Evolutionary conservation across 1,284 basidiomycete species (phyloP).

Genomic region (Stygiomarasmius scandens): DNA sequence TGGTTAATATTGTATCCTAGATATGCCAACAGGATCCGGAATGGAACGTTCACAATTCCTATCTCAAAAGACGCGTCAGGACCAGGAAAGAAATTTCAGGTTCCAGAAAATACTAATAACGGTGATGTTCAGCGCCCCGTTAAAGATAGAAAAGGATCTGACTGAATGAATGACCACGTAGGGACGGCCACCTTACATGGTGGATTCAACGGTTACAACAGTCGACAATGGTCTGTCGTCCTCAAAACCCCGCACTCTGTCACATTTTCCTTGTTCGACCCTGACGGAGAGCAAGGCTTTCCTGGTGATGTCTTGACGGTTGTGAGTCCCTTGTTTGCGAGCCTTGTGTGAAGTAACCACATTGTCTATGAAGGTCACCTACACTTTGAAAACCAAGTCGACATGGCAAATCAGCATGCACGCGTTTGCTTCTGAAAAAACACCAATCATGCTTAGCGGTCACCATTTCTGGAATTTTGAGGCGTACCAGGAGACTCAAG

Average conservation of each 20-base stretch:
- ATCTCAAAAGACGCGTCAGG: conserved; percentile 44
- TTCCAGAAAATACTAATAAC: conserved; percentile 46
- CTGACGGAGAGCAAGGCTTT: conserved; percentile 47
- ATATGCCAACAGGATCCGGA: conserved; percentile 48
- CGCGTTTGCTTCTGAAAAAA: conserved; percentile 40
- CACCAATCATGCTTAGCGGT: conserved; percentile 49
- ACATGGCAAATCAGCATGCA: conserved; percentile 46
- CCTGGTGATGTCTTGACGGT: conserved; percentile 45
- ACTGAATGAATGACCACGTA: neutral
- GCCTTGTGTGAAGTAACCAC: neutral
- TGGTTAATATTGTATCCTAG: conserved; percentile 17
- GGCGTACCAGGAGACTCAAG: conserved; percentile 45
- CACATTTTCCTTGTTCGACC: conserved; percentile 43
- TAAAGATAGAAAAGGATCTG: neutral
- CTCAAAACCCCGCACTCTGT: conserved; percentile 35
- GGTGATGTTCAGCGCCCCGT: conserved; percentile 18
- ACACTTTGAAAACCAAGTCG: conserved; percentile 38
- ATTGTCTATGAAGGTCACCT: conserved; percentile 31
- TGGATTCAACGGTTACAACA: conserved; percentile 46
- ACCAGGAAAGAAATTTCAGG: conserved; percentile 39
- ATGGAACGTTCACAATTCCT: conserved; percentile 52
- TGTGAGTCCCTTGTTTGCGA: conserved; percentile 21
- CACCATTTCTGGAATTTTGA: conserved; percentile 54
- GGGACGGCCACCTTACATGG: conserved; percentile 43
- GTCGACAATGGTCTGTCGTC: conserved; percentile 39